Evolutionary conservation across 768 basidiomycete genomes (phyloP), one percentile per base, ranked within the genome.

Genomic region (Daedalea quercina): DNA sequence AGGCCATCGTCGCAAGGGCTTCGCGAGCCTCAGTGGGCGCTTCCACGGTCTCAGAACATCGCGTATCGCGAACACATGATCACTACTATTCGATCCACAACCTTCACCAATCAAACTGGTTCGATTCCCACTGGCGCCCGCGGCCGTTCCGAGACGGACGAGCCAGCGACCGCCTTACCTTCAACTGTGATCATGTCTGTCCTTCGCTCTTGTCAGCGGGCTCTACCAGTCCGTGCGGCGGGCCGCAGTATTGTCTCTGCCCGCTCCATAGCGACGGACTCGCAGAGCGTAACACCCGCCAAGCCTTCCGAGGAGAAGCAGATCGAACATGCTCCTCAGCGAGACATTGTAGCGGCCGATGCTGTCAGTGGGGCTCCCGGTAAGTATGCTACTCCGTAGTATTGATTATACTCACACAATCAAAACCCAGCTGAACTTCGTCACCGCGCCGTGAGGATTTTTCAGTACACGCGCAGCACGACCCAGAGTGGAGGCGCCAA

Each of bases 401-500:
- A 6, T 19, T 24, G 9, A 19, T 31, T 3, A 26, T 3, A 19
- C 33, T 35, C 3, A 26, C n/a, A 8, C 6, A 26, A 8, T 33
- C 9, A 6, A 3, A 9, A 12, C 23, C 20, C 25, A 95, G 94
- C 70, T 56, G 86, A 96, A 68, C 80, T 97, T 54, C 86, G 81
- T 54, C 84, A 92, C 64, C 90, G 95, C 47, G 73, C 81, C 19
- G 94, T 96, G 41, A 84, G 94, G 46, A 91, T 99, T 64, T 99
- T 84, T 72, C 87, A 93, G 66, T 91, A 94, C 1, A 85, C 94
- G 4, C 85, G 89, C 53, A 92, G 91, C 60, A 94, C 94, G 2
- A 97, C 95, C 83, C 94, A 97, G 70, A 94, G 91, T 50, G 95
- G 91, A 46, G 78, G 84, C 40, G 84, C 82, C 49, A 94, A 94